phyloP scores from a whole-genome alignment of 805 yeast genomes.

The Cyberlindnera maclurae region DNA sequence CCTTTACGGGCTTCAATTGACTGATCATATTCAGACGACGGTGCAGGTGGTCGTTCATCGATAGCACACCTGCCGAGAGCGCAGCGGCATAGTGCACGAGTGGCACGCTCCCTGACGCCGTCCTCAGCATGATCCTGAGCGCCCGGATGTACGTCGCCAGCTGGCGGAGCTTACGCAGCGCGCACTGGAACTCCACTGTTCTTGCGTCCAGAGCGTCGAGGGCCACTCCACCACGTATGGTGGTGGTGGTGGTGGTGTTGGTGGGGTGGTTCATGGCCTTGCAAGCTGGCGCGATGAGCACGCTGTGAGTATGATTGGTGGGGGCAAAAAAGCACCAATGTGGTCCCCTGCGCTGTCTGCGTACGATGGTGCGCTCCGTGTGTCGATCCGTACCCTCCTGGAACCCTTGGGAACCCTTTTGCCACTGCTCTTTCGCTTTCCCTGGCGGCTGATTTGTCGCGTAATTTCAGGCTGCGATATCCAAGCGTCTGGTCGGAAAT shows the following conservation, averaged over 20 bases:
- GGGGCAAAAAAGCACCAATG: too few species aligned
- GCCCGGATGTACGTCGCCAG: conserved; percentile 29
- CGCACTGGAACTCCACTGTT: conserved; percentile 51
- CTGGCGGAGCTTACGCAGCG: conserved; percentile 38
- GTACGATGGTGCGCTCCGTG: too few species aligned
- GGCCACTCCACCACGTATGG: conserved; percentile 25
- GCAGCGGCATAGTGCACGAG: conserved; percentile 12
- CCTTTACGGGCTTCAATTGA: conserved; percentile 4
- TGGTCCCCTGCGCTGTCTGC: too few species aligned
- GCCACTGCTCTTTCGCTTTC: too few species aligned
- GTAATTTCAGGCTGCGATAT: too few species aligned
- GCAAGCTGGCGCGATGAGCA: conserved; percentile 1
- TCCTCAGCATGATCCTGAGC: conserved; percentile 11
- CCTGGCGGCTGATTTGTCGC: too few species aligned
- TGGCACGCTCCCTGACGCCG: conserved; percentile 7
- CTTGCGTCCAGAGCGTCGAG: conserved; percentile 48
- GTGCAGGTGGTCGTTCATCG: conserved; percentile 10
- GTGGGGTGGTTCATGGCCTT: conserved; percentile 3
- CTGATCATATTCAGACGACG: conserved; percentile 7
- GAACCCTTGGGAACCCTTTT: too few species aligned
- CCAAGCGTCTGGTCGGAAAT: too few species aligned
- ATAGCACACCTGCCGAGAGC: conserved; percentile 12
- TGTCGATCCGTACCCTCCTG: too few species aligned
- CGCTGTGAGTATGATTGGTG: too few species aligned
- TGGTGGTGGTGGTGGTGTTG: conserved; percentile 22